Evolutionary conservation across 2,329 filamentous ascomycete species (phyloP), one percentile per base, ranked within the genome.

Genomic region (Colletotrichum paranaense): DNA sequence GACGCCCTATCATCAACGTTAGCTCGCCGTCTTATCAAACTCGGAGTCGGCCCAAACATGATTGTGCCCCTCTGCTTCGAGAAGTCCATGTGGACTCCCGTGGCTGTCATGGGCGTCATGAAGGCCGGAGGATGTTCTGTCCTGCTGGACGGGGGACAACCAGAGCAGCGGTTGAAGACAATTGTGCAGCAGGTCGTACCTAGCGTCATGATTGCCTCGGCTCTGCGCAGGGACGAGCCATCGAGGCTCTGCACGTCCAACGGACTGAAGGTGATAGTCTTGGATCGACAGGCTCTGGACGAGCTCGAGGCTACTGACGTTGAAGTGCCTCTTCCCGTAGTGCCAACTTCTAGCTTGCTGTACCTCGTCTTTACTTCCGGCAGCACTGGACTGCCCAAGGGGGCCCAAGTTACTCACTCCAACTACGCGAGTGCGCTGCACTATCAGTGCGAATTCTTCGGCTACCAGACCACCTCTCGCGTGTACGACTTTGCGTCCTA

Each of bases 311-410:
- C 14, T 35, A 53, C 14, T n/a, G 42, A 46, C n/a, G 16, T 32
- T 8, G 16, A 4, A 60, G 28, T 16, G 22, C 26, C 16, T 42
- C 26, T 60, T n/a, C 35, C 57, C 57, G 26, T 11, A 60, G 38
- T 60, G 28, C 58, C 12, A 24, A 56, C 4, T 4, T 42, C 57
- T n/a, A 65, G 75, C 19, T 32, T 77, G n/a, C 76, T 79, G 67
- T 81, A 79, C 56, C 84, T 88, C 73, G 86, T 89, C 74, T 90
- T 89, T 77, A 90, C 88, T 5, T 89, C 88, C 3, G 88, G 88
- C 24, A 89, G 85, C 38, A 90, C 88, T 0, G 88, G 88, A 5
- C 81, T 80, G 22, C 88, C 88, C 0, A 90, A 90, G 77, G 88
- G 88, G n/a, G 85, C 88, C 12, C 82, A 87, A n/a, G 77, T 82